Base-by-base conservation (phyloP, 345 rosid genomes). In the Pugionium dolabratum region DNA sequence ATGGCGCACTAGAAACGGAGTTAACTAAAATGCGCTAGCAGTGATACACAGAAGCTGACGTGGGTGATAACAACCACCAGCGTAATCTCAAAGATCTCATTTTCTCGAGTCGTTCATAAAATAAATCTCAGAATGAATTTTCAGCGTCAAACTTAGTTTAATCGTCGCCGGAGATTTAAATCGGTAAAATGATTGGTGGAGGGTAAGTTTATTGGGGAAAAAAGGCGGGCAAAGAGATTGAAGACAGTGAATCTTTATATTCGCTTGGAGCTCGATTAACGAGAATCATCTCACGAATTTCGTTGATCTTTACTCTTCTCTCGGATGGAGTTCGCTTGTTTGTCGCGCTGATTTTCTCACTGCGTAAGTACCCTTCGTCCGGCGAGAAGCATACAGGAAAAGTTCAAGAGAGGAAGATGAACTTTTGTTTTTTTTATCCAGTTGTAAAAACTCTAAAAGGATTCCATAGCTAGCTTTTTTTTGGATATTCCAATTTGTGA, bases 251-350 rank as follows among this genome's bases (percentile, higher is more conserved):
- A 52, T 79, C 77, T 43, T 86, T 71, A 49, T 94, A 4, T 94
- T 86, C 70, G 78, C 73, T 7, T 94, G 99, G 97, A 74, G 83
- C 30, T 88, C 95, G 45, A 69, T 85, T 67, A 72, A 64, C 35
- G 84, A 85, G 9, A 63, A 47, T 32, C 85, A 78, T 29, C 70
- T 88, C 49, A 30, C 65, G 11, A 80, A 60, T 68, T 83, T 73
- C 69, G 76, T 85, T 35, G 89, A 90, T 76, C 79, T 94, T 67
- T 90, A 88, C 70, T 83, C 95, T 11, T 88, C 99, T 66, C 91
- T 94, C 3, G 85, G 91, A 1, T 94, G 97, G 99, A 82, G 82
- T 66, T 85, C 96, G 31, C 95, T 94, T 57, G 79, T 90, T 71
- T 83, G 89, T 36, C 87, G 73, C 55, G 78, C 96, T 62, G 87